Percentiles rank a stretch among this genome's conserved stretches.
Evolutionary conservation across 2,329 filamentous ascomycete genomes (phyloP).

Genomic region (Cladophialophora exuberans): DNA sequence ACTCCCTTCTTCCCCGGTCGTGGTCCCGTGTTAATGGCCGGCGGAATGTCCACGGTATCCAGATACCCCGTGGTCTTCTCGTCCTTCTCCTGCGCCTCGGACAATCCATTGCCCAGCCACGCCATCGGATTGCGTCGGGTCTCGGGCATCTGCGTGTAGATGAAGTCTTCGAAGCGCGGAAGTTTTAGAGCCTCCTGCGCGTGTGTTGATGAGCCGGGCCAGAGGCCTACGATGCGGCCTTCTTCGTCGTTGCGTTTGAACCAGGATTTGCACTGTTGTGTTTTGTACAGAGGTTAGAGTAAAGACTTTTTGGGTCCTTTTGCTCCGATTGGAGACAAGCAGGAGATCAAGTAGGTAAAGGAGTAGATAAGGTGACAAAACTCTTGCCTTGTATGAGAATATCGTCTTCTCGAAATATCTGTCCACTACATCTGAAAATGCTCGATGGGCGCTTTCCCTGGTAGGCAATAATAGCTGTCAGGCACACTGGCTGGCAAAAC

Average conservation of each 20-base stretch:
- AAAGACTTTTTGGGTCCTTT: no score
- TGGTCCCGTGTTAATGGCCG: neutral
- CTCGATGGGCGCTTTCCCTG: conserved; percentile 4
- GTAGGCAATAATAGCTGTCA: no score
- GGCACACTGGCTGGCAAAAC: no score
- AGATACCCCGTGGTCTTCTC: conserved; percentile 18
- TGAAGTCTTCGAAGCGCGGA: conserved; percentile 63
- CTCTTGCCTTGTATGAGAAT: conserved; percentile 37
- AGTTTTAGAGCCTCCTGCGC: conserved; percentile 61
- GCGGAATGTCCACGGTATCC: conserved; percentile 19
- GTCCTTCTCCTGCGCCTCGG: conserved; percentile 6
- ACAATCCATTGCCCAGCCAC: conserved; percentile 21
- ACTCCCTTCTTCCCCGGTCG: neutral
- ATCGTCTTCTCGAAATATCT: conserved; percentile 57
- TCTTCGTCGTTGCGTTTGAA: conserved; percentile 69
- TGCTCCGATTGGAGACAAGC: neutral
- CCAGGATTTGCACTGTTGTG: conserved; percentile 71
- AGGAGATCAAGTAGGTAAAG: no score
- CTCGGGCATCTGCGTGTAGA: conserved; percentile 49
- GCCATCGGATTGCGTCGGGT: neutral
- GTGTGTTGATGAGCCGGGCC: conserved; percentile 69
- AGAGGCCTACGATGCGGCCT: conserved; percentile 67
- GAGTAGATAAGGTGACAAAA: neutral
- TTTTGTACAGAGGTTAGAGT: no score
- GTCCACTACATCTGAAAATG: conserved; percentile 47